Evolutionary conservation across 2,329 filamentous ascomycete species (phyloP), one percentile per base, ranked within the genome.

Genomic region (Fusarium sulawesiense): DNA sequence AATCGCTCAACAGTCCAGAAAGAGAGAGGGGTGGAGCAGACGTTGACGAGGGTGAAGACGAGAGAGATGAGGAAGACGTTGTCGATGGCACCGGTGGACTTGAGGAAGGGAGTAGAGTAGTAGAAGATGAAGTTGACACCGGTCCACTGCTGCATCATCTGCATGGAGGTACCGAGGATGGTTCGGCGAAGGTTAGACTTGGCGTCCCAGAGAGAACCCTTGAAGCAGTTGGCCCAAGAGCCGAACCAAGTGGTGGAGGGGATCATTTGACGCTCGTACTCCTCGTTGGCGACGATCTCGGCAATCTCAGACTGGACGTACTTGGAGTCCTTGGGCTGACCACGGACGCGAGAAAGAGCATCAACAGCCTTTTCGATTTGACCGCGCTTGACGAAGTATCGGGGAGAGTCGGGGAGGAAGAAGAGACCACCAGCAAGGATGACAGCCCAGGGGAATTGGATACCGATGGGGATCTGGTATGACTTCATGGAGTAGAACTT

Each of bases 41-140:
- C 92, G 83, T 97, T 97, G 84, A 97, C 92, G 56, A 96, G 87
- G 68, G 92, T 96, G 80, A 93, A 95, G 83, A 97, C 87, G 77
- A 97, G 86, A 62, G 90, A 92, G 78, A 96, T 94, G 74, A 97
- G 80, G 87, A 97, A 97, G 45, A 88, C 85, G 85, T 97, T 91
- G 66, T 78, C 73, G 76, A 97, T 93, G 75, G 92, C 91, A 72
- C 91, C 91, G 30, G 92, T 90, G 25, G 90, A 89, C 81, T 92
- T 82, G 83, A 97, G 92, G 89, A 97, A 97, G 64, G 92, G 89
- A 34, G 92, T 94, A 37, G 92, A 93, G 84, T 91, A 93, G 84
- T 93, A 92, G 85, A 94, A 96, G 85, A 96, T 93, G 82, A 95
- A 97, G 87, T 97, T 97, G 82, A 97, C 92, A 85, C 93, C 93